These are phyloP conservation scores for Carpediemonas membranifera DNA, from an alignment of 78 protist genomes.

Conservation along the genomic window DNA sequence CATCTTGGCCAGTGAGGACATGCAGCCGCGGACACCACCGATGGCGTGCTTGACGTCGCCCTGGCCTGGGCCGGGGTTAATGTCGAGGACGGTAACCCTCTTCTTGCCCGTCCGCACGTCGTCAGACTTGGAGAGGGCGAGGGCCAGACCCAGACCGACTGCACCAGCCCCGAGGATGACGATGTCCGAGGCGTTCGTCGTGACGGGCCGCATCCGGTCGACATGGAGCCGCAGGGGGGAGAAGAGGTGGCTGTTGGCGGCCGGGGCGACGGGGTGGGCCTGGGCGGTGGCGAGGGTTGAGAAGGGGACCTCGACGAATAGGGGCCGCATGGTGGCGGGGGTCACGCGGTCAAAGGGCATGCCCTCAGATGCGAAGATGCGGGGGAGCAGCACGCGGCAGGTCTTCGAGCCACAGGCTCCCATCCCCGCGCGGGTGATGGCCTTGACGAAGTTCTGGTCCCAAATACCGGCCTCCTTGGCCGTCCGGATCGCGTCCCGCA, in stretches of 20 bases:
- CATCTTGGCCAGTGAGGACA: neutral
- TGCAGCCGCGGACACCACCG: neutral
- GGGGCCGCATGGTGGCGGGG: neutral
- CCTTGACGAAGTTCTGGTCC: slow-evolving; percentile 5
- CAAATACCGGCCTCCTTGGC: neutral
- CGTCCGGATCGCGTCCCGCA: neutral
- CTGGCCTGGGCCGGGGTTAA: neutral
- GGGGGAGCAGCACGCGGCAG: neutral
- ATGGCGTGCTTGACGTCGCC: neutral
- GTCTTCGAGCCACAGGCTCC: slow-evolving; percentile 6
- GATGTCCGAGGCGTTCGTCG: too few relatives aligned
- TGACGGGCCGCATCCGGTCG: too few relatives aligned
- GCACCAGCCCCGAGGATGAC: too few relatives aligned
- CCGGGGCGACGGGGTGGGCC: too few relatives aligned
- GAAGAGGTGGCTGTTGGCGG: too few relatives aligned
- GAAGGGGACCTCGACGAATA: slow-evolving; percentile 3
- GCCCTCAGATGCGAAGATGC: slow-evolving; percentile 9
- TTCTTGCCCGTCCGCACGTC: too few relatives aligned
- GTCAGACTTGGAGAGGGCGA: too few relatives aligned
- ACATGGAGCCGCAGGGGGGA: too few relatives aligned
- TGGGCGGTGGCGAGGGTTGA: neutral
- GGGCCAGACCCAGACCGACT: too few relatives aligned
- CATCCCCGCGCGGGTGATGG: neutral
- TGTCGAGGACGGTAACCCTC: neutral
- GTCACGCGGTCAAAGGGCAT: neutral